Evolutionary conservation across 2,329 filamentous ascomycete species (phyloP), one percentile per base, ranked within the genome.

Genomic region (Sporothrix phasma): DNA sequence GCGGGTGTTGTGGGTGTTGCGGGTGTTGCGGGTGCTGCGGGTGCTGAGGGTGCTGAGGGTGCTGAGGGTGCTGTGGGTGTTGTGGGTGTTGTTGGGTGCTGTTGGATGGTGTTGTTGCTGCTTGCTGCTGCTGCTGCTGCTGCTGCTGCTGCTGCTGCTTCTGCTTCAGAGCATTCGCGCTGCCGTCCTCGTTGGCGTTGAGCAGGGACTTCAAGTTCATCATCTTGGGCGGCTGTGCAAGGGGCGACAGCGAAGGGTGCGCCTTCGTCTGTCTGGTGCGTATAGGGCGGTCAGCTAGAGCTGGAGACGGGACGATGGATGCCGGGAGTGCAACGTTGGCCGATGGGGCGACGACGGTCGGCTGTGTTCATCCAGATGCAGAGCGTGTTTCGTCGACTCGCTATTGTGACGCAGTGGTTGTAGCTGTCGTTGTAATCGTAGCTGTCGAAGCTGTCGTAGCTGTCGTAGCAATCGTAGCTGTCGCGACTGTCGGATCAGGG

Each of bases 141-240:
- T 70, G 72, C 31, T 67, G 73, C 45, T 67, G 69, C 3, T 63
- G 64, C 6, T 19, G 71, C 61, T 56, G 70, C 10, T 24, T 71
- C 63, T 59, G 71, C 29, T 66, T 71, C 34, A 71, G 68, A n/a
- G 69, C 72, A 8, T 61, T 69, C 64, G 49, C 66, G 68, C 63
- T 19, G 72, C 70, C 62, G 73, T 72, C 78, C 66, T 81, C 82
- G 41, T 79, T 77, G 24, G 78, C 76, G 72, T 84, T 85, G 56
- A 85, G 74, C 69, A 86, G 80, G 17, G 78, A 78, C 67, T 76
- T 74, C 64, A 84, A 76, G 75, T 84, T 81, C 81, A 84, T 76
- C 64, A 68, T 73, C 67, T 62, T 65, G 65, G 61, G 61, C 79
- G 63, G 64, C 71, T 13, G 58, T 5, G 24, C 17, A 10, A 10